Evolutionary conservation across 1,284 basidiomycete species (phyloP), one percentile per base, ranked within the genome.

Genomic region (Heimioporus retisporus): DNA sequence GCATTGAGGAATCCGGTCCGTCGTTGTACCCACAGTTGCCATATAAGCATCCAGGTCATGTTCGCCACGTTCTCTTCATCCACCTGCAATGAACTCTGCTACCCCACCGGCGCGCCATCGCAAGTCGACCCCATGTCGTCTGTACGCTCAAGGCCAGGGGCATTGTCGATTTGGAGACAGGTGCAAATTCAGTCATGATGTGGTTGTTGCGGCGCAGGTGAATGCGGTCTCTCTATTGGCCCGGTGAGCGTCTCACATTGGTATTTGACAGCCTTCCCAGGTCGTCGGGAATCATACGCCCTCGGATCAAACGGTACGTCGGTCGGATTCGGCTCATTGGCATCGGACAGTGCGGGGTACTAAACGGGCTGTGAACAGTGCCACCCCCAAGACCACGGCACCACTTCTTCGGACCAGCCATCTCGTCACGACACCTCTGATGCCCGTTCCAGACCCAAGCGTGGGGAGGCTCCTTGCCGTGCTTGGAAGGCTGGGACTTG

Each of bases 401-500:
- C 23, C 11, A 16, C 50, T 35, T 16, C 48, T 16, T 16, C 55
- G 28, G 35, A 61, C 15, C 2, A 43, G 0, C 21, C 54, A 6
- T 50, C 58, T 50, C 43, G 69, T 15, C 56, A 58, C 4, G 53
- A 62, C 19, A 6, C 60, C 65, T 72, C 69, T 68, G 68, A 63
- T 68, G 60, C 61, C 55, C 66, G 66, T 19, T 68, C 66, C 65
- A 73, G 61, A 65, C 35, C 66, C 63, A 80, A 75, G 65, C 72
- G 57, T 55, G 59, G 66, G 44, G 67, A 68, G 7, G 59, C 15
- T 3, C 69, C 72, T 62, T 79, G 78, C 71, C 71, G 65, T 57
- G 60, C 74, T 68, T 79, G 77, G 75, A 79, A 71, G 40, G 69
- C 74, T 70, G 78, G 78, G 59, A 67, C 61, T n/a, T 76, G 78